Evolutionary conservation across 208 protist genomes (phyloP), one percentile per base, ranked within the genome.

Genomic region (Leishmania amazonensis): DNA sequence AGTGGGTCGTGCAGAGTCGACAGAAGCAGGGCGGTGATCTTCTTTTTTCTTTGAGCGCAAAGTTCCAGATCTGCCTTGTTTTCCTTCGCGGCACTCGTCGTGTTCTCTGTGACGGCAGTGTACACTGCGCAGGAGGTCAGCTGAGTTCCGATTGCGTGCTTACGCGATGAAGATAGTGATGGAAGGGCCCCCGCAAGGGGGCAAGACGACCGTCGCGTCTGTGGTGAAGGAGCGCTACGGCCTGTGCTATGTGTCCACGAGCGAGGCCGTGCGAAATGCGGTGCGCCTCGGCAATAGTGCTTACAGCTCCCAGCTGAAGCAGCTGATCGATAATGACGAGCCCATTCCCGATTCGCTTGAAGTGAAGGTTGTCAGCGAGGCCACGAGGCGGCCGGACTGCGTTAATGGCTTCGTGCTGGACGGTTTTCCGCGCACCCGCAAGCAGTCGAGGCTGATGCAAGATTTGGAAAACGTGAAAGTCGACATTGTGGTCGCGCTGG

Each of bases 371-470:
- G 87, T 95, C 24, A 87, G 83, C 47, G 92, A 97, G 73, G 90
- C 93, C 0, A 96, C 91, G 57, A 84, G 87, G 58, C 82, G 91
- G 15, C 90, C 94, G 45, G 93, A 97, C 76, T 98, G 95, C 87
- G 88, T 87, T 53, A 92, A 98, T 78, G 96, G 96, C 62, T 98
- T 97, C 79, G 88, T 98, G 38, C 72, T 98, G n/a, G 95, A 98
- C 83, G 95, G 92, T 64, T 97, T 96, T 62, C 95, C 95, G 1
- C 88, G 90, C 60, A 97, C 93, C 2, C 78, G 87, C 64, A 86
- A 83, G 77, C 96, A 98, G 81, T 93, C 95, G 42, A 79, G 67
- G 51, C 76, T 94, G 51, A 85, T 97, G 87, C 78, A 86, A 60
- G 79, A 86, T 42, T 47, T 38, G 38, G 83, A 87, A 53, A 88